These are phyloP conservation scores for Clavariopsis aquatica DNA, from an alignment of 495 filamentous ascomycete genomes.

Conservation along the genomic window DNA sequence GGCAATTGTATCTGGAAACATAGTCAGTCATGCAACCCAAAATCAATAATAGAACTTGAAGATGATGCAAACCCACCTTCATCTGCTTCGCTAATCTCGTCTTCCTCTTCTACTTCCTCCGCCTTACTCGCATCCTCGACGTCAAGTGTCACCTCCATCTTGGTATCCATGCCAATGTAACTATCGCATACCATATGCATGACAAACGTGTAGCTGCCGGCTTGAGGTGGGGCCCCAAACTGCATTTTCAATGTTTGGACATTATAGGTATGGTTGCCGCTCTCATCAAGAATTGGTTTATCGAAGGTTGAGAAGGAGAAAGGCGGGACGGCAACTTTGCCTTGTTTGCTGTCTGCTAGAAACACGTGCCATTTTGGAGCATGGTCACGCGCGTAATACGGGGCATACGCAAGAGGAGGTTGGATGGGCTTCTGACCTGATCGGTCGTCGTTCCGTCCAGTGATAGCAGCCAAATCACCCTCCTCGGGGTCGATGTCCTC, in stretches of 20 bases:
- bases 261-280: conserved; percentile 79
- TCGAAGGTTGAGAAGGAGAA: conserved; percentile 89
- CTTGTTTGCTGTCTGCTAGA: conserved; percentile 88
- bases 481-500: conserved; percentile 92
- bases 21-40: conserved; percentile 11
- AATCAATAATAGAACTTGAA: conserved; percentile 8
- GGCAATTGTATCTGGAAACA: conserved; percentile 77
- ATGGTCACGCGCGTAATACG: conserved; percentile 85
- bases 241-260: conserved; percentile 96
- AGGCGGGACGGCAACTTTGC: conserved; percentile 91
- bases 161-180: conserved; percentile 89
- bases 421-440: conserved; percentile 65
- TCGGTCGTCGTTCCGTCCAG: conserved; percentile 70
- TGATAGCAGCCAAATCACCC: conserved; percentile 83
- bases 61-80: conserved; percentile 67
- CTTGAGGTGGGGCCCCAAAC: conserved; percentile 92
- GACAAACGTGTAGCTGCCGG: conserved; percentile 86
- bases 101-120: conserved; percentile 73
- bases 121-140: conserved; percentile 92
- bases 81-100: conserved; percentile 96
- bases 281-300: conserved; percentile 73
- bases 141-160: conserved; percentile 80
- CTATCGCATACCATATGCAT: conserved; percentile 92
- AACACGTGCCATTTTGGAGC: conserved; percentile 91
- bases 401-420: conserved; percentile 82